A percentile compares a stretch with the other conserved stretches of the same genome.
Evolutionary conservation across 495 filamentous ascomycete genomes (phyloP).

Genomic region (Rusavskia elegans): DNA sequence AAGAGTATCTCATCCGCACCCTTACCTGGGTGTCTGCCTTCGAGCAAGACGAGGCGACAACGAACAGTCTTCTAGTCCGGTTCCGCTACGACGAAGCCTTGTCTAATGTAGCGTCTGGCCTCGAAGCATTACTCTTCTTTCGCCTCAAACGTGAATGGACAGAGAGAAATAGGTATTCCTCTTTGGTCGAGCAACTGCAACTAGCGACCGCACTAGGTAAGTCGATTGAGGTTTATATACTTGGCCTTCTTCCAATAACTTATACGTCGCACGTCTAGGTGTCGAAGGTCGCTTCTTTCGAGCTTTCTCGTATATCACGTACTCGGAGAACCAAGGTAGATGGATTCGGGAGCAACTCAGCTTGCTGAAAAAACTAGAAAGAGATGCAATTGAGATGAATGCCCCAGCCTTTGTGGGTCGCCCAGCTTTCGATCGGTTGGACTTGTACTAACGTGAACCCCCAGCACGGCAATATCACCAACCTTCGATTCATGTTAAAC

Average conservation of each 20-base stretch:
- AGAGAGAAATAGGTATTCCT: background rate
- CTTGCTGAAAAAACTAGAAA: too few relatives aligned
- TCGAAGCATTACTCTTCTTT: constrained; percentile 14
- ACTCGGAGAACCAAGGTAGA: too few relatives aligned
- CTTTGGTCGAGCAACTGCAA: constrained; percentile 6
- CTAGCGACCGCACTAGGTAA: constrained; percentile 4
- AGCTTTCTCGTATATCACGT: background rate
- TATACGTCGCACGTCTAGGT: background rate
- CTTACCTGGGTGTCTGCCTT: constrained; percentile 9
- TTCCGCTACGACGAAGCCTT: background rate
- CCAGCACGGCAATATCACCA: too few relatives aligned
- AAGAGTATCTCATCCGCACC: constrained; percentile 8
- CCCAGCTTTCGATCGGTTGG: too few relatives aligned
- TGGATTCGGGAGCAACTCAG: too few relatives aligned
- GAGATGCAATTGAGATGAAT: too few relatives aligned
- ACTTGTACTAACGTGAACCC: too few relatives aligned
- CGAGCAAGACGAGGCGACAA: constrained; percentile 8
- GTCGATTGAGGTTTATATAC: background rate
- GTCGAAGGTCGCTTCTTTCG: background rate
- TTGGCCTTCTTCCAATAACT: background rate
- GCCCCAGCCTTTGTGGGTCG: too few relatives aligned
- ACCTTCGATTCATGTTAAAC: too few relatives aligned
- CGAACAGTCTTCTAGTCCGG: background rate
- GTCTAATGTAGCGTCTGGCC: background rate
- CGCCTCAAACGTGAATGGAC: constrained; percentile 8